Evolutionary conservation across 2,329 filamentous ascomycete genomes (phyloP).

Genomic region (Cladorrhinum sp.): DNA sequence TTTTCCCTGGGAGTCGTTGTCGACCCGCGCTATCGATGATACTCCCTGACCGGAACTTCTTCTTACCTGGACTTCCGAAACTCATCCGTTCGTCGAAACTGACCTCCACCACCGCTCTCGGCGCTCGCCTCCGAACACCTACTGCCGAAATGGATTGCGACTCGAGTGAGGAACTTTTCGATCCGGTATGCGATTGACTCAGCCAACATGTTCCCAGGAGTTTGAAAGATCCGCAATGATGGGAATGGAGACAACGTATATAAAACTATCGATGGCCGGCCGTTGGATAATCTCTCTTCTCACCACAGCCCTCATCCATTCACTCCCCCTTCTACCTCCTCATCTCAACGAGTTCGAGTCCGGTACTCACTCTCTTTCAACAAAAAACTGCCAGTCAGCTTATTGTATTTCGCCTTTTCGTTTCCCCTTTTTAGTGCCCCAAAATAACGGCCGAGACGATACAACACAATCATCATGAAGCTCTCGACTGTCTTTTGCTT

Average conservation of each 20-base stretch:
- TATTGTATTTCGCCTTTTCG: neutral
- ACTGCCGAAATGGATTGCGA: too few relatives aligned
- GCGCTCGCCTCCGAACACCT: too few relatives aligned
- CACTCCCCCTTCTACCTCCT: neutral
- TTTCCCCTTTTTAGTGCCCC: neutral
- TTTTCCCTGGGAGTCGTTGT: too few relatives aligned
- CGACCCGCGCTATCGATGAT: too few relatives aligned
- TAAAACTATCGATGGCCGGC: neutral
- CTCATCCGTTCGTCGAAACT: too few relatives aligned
- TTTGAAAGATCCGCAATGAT: too few relatives aligned
- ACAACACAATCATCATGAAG: neutral
- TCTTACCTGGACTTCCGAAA: too few relatives aligned
- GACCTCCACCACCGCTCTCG: too few relatives aligned
- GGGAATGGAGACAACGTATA: neutral
- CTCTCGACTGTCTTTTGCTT: neutral
- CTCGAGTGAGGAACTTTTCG: too few relatives aligned
- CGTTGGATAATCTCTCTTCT: neutral
- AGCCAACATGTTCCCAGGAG: neutral
- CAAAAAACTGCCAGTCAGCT: neutral
- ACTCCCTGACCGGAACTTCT: too few relatives aligned
- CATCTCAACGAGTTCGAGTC: neutral
- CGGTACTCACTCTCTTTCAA: neutral
- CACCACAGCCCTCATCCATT: neutral
- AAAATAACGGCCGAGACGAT: too few relatives aligned
- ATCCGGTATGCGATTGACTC: neutral